Evolutionary conservation across 2,329 filamentous ascomycete species (phyloP).

Genomic region (Aureobasidium vineae): DNA sequence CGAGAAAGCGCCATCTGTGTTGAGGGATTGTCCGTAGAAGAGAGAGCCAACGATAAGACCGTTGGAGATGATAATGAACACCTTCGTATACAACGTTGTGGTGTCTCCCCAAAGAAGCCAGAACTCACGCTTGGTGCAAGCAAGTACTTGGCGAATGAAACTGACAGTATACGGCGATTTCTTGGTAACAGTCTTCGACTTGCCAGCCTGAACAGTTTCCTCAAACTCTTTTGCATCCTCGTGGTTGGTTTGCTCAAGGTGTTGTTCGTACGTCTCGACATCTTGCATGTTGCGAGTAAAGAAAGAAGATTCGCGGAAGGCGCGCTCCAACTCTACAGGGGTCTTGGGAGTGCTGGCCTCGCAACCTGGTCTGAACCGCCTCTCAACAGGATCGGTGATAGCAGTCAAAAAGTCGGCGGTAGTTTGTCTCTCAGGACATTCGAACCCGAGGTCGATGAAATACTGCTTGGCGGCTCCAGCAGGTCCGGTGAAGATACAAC

Average conservation of each 20-base stretch:
- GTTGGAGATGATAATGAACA: constrained; percentile 74
- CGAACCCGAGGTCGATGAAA: constrained; percentile 64
- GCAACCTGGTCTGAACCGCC: constrained; percentile 64
- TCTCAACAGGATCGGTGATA: constrained; percentile 69
- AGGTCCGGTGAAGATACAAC: constrained; percentile 65
- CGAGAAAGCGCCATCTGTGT: constrained; percentile 62
- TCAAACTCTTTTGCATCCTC: constrained; percentile 65
- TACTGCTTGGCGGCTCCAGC: constrained; percentile 61
- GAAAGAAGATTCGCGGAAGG: constrained; percentile 62
- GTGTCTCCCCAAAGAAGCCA: constrained; percentile 76
- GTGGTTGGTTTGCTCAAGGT: constrained; percentile 57
- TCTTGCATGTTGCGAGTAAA: constrained; percentile 63
- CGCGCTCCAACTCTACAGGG: constrained; percentile 64
- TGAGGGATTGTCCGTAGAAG: constrained; percentile 66
- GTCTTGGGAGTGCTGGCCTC: constrained; percentile 68
- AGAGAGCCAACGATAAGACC: constrained; percentile 73
- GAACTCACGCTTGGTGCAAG: constrained; percentile 69
- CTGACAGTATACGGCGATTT: constrained; percentile 75
- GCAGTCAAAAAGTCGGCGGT: constrained; percentile 77
- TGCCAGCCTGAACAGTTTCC: constrained; percentile 62
- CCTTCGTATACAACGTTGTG: constrained; percentile 72
- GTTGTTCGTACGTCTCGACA: constrained; percentile 59
- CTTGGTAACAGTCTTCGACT: constrained; percentile 63
- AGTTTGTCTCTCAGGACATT: constrained; percentile 61
- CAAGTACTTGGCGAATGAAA: constrained; percentile 67